These are phyloP conservation scores for Tolypocladium sp. DNA, from an alignment of 2,329 filamentous ascomycete species.

Conservation along the genomic window DNA sequence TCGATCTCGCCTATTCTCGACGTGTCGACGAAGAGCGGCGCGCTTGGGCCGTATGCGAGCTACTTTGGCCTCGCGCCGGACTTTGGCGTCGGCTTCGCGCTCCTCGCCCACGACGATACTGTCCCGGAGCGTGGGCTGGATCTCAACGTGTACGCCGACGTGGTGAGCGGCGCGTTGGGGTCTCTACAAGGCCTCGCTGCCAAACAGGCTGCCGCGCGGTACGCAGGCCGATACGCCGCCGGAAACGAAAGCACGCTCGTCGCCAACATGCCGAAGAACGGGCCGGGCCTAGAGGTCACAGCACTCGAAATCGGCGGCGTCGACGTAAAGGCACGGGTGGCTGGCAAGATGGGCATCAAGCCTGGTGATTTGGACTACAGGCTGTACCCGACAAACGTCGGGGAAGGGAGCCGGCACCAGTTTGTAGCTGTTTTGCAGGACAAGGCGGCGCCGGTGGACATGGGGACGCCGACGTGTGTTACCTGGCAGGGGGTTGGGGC, in stretches of 20 bases:
- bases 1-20: background rate
- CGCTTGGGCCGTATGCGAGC: slow-evolving; percentile 1
- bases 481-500: slow-evolving; percentile 14
- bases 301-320: slow-evolving; percentile 5
- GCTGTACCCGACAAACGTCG: slow-evolving; percentile 20
- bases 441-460: slow-evolving; percentile 16
- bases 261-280: slow-evolving; percentile 1
- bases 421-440: slow-evolving; percentile 22
- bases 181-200: no score
- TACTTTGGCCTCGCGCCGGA: slow-evolving; percentile 11
- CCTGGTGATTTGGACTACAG: slow-evolving; percentile 14
- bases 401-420: slow-evolving; percentile 9
- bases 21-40: background rate
- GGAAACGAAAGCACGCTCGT: background rate
- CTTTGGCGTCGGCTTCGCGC: slow-evolving; percentile 17
- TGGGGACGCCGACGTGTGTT: slow-evolving; percentile 23
- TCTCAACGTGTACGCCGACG: slow-evolving; percentile 22
- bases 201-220: no score
- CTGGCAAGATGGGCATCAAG: slow-evolving; percentile 11
- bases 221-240: no score
- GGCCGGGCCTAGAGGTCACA: slow-evolving; percentile 15
- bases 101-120: slow-evolving; percentile 20
- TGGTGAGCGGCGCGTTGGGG: slow-evolving; percentile 12
- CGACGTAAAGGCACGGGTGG: slow-evolving; percentile 10
- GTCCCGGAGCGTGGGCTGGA: slow-evolving; percentile 14